These are phyloP conservation scores for Melampsora americana DNA, from an alignment of 1,284 basidiomycete species.

Conservation along the genomic window DNA sequence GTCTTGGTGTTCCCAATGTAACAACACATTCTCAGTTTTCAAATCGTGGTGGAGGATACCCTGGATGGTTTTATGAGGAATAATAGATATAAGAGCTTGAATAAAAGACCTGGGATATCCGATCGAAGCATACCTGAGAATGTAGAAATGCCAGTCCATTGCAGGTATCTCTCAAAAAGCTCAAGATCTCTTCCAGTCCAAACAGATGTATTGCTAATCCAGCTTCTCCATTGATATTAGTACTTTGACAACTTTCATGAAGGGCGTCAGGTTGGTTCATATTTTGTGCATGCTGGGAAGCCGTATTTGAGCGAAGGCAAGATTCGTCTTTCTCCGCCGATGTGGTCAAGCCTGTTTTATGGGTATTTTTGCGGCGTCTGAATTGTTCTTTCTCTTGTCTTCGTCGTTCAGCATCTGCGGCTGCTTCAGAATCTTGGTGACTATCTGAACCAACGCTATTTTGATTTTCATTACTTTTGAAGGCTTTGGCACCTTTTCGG, in stretches of 20 bases:
- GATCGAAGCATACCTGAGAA: conserved; percentile 45
- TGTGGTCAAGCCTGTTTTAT: not conserved
- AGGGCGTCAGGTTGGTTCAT: too few species aligned
- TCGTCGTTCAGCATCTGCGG: not conserved
- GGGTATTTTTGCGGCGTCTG: conserved; percentile 6
- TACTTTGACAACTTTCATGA: not conserved
- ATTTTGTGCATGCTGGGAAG: too few species aligned
- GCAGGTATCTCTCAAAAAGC: conserved; percentile 50
- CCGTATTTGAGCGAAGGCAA: too few species aligned
- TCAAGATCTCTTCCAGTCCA: conserved; percentile 51
- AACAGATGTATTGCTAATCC: conserved; percentile 49
- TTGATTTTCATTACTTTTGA: not conserved
- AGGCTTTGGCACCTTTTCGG: conserved; percentile 16
- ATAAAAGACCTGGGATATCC: not conserved
- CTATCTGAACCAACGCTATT: too few species aligned
- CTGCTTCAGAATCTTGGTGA: not conserved
- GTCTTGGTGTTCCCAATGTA: conserved; percentile 83
- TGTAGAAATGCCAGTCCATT: conserved; percentile 52
- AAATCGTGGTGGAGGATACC: conserved; percentile 76
- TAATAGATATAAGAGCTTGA: not conserved
- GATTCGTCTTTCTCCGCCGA: not conserved
- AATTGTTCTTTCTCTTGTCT: conserved; percentile 21
- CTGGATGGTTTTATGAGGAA: not conserved
- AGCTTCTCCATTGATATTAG: conserved; percentile 29
- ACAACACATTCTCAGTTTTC: conserved; percentile 85